phyloP scores from a whole-genome alignment of 164 flowering plant species.

The Euptelea pleiosperma region DNA sequence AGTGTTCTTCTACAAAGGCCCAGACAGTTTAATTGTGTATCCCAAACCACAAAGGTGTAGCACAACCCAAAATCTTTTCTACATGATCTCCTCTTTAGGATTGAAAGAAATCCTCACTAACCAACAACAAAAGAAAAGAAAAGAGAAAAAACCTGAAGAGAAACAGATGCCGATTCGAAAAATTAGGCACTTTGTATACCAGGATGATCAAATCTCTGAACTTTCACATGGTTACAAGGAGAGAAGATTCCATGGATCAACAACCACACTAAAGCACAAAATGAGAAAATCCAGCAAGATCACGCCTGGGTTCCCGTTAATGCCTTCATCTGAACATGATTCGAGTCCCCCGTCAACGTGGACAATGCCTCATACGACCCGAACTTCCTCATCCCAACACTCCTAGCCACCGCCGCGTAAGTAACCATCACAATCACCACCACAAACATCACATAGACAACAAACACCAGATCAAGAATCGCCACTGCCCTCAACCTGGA shows the following conservation, averaged over 20 bases:
- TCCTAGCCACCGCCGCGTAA: constrained; percentile 50
- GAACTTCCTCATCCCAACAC: constrained; percentile 48
- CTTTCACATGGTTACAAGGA: not conserved
- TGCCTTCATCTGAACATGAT: constrained; percentile 63
- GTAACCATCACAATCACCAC: constrained; percentile 45
- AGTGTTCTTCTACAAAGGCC: not conserved
- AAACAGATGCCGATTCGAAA: not conserved
- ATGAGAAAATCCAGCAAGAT: not conserved
- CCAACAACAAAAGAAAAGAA: not conserved
- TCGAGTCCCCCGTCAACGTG: constrained; percentile 29
- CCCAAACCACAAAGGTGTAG: not conserved
- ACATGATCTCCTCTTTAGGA: not conserved
- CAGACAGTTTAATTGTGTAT: not conserved
- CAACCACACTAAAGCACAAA: not conserved
- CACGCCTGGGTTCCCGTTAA: constrained; percentile 30
- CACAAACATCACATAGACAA: constrained; percentile 65
- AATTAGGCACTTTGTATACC: constrained; percentile 3
- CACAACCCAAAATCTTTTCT: not conserved
- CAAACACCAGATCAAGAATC: constrained; percentile 60
- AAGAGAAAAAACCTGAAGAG: not conserved
- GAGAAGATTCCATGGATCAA: not conserved
- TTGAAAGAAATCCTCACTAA: not conserved
- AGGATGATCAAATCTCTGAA: no score
- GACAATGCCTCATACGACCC: constrained; percentile 84
- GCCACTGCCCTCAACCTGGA: constrained; percentile 76